Conservation (phyloP, 1,284 basidiomycete species). For the Ustilago tritici region DNA sequence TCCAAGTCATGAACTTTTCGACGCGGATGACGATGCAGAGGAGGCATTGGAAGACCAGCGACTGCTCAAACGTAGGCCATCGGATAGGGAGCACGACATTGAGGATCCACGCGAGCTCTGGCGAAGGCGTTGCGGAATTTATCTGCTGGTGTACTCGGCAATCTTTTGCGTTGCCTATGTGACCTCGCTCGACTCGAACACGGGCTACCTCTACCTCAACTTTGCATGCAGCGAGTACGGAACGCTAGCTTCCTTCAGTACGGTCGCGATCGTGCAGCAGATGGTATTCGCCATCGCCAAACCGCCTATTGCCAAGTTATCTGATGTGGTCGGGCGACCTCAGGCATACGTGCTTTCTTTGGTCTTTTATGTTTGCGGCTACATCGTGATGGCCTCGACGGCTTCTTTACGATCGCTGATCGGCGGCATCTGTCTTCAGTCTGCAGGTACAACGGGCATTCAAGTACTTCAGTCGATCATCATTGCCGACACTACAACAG, state of each 20-base stretch:
- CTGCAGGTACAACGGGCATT: conserved; percentile 69
- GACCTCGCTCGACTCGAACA: conserved; percentile 73
- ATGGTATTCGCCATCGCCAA: conserved; percentile 77
- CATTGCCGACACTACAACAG: conserved; percentile 80
- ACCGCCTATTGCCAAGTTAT: conserved; percentile 82
- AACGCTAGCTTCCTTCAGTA: conserved; percentile 70
- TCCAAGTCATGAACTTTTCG: background rate
- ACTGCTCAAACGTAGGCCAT: conserved; percentile 17
- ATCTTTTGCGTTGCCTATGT: conserved; percentile 79
- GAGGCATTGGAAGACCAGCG: conserved; percentile 27
- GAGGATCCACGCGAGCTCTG: conserved; percentile 35
- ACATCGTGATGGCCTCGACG: conserved; percentile 79
- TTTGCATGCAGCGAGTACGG: conserved; percentile 67
- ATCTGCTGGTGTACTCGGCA: conserved; percentile 56
- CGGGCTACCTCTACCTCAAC: conserved; percentile 72
- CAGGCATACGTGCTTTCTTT: conserved; percentile 76
- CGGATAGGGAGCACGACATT: conserved; percentile 18
- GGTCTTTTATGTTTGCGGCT: conserved; percentile 72
- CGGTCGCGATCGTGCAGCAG: conserved; percentile 67
- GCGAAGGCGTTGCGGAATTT: conserved; percentile 39
- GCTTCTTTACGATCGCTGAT: conserved; percentile 74
- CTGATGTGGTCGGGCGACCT: conserved; percentile 76
- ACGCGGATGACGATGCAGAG: conserved; percentile 11
- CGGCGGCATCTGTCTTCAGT: conserved; percentile 73
- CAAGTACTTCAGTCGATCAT: conserved; percentile 72